Percentiles rank a stretch among this genome's conserved stretches.
Evolutionary conservation across 1,284 basidiomycete species (phyloP).

Genomic region (Paramarasmius palmivorus): DNA sequence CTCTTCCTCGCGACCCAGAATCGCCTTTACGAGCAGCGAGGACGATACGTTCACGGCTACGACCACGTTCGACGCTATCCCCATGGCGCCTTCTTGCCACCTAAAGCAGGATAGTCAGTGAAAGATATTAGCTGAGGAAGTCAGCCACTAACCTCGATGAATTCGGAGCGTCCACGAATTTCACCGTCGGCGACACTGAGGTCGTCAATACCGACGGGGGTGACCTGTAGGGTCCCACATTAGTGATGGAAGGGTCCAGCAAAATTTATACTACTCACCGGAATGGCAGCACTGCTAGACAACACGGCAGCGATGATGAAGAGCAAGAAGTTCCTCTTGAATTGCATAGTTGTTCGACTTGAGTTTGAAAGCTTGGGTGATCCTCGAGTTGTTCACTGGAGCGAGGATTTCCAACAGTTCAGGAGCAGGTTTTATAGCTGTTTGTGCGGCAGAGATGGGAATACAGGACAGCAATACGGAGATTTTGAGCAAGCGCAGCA

Average conservation of each 20-base stretch:
- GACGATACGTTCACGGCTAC: background rate
- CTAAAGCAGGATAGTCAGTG: background rate
- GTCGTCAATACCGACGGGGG: background rate
- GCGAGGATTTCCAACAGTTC: too few species aligned
- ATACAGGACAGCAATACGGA: too few species aligned
- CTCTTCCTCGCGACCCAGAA: slow-evolving; percentile 12
- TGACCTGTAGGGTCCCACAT: background rate
- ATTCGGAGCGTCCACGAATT: slow-evolving; percentile 5
- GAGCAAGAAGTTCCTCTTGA: slow-evolving; percentile 34
- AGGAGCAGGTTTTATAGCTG: background rate
- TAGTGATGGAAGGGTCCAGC: background rate
- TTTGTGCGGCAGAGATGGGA: too few species aligned
- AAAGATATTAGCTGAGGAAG: background rate
- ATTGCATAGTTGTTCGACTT: slow-evolving; percentile 29
- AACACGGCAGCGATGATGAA: slow-evolving; percentile 34
- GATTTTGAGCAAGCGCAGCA: too few species aligned
- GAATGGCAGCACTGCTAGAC: slow-evolving; percentile 26
- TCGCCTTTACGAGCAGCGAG: slow-evolving; percentile 25
- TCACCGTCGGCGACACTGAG: background rate
- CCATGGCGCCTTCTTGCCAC: slow-evolving; percentile 12
- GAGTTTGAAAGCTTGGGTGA: background rate
- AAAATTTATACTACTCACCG: slow-evolving; percentile 20
- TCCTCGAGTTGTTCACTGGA: too few species aligned
- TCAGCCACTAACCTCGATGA: slow-evolving; percentile 7
- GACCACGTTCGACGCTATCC: slow-evolving; percentile 8